Base-by-base conservation (phyloP, 2,329 filamentous ascomycete species). In the Nemania bipapillata region DNA sequence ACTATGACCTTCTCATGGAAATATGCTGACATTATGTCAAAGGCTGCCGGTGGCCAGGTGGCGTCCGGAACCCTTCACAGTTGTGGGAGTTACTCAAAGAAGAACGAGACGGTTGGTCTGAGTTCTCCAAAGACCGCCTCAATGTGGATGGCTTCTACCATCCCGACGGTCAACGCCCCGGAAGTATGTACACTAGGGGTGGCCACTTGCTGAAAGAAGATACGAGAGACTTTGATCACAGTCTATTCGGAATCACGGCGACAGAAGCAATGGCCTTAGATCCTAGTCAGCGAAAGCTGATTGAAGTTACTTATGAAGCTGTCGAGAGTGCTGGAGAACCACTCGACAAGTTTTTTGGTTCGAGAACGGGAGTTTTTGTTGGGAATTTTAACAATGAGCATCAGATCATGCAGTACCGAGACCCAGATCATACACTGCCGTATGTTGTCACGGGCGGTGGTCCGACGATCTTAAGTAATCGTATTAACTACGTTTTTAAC, bases 271-370 rank as follows among this genome's bases (percentile, higher is more conserved):
- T 68, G 22, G 66, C 74, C 1, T 74, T 79, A 65, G 78, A 80
- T 20, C 76, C 78, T 2, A 70, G 74, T 32, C 78, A 79, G 30
- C 74, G 78, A 2, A 68, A 76, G 24, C 70, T 79, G 5, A 69
- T 79, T 1, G 80, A 82, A 61, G 76, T 76, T 0, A 75, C 79
- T 0, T 81, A 78, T 63, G 79, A 82, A 52, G 71, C 71, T 22
- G 40, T 74, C 3, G 72, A 73, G 32, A 74, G 49, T 45, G 55
- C 55, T 26, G 55, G 56, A 76, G 70, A 73, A 11, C 45, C 74
- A 1, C 64, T 57, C n/a, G 66, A 71, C 12, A 71, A 32, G 15
- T 53, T 70, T 7, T 68, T 55, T 0, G 72, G 66, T 1, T 70
- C 72, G 5, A 49, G 40, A 24, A 70, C 70, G 42, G 79, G 79